Evolutionary conservation across 2,329 filamentous ascomycete genomes (phyloP).

Genomic region (Sordariomycetes sp.): DNA sequence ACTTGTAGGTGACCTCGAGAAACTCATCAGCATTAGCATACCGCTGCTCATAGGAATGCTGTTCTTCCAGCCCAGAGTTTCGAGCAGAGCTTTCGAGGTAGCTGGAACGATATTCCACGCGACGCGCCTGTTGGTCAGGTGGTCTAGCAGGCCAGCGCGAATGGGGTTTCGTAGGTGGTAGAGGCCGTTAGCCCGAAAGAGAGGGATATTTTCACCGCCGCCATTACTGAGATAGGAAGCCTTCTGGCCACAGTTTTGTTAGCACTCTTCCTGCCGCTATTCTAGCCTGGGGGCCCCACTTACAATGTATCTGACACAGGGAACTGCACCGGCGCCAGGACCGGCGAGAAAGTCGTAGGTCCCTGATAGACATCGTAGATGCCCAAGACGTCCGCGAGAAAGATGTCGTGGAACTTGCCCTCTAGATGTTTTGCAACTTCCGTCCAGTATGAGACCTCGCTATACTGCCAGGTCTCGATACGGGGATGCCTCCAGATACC

Average conservation of each 20-base stretch:
- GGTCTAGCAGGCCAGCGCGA: conserved; percentile 34
- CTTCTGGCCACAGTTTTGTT: not conserved
- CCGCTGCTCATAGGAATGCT: conserved; percentile 33
- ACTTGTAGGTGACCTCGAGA: conserved; percentile 43
- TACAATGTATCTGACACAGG: conserved; percentile 25
- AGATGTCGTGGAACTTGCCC: conserved; percentile 34
- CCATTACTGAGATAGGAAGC: conserved; percentile 26
- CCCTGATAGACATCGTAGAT: conserved; percentile 19
- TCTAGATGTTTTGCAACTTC: conserved; percentile 30
- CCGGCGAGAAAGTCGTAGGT: conserved; percentile 7
- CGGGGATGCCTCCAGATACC: conserved; percentile 10
- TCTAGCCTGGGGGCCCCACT: not conserved
- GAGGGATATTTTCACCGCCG: conserved; percentile 28
- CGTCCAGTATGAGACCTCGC: conserved; percentile 25
- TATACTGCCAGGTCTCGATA: conserved; percentile 10
- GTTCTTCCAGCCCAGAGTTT: conserved; percentile 44
- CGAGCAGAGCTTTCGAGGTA: conserved; percentile 54
- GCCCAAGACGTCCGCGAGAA: conserved; percentile 34
- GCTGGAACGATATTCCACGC: conserved; percentile 43
- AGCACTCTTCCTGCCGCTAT: not conserved
- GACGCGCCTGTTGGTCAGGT: conserved; percentile 47
- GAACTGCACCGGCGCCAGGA: conserved; percentile 24
- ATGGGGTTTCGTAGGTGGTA: conserved; percentile 22
- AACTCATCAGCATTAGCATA: conserved; percentile 50
- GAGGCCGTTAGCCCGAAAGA: conserved; percentile 20